Base-by-base conservation (phyloP, 2,329 filamentous ascomycete species). In the Monosporascus sp. region DNA sequence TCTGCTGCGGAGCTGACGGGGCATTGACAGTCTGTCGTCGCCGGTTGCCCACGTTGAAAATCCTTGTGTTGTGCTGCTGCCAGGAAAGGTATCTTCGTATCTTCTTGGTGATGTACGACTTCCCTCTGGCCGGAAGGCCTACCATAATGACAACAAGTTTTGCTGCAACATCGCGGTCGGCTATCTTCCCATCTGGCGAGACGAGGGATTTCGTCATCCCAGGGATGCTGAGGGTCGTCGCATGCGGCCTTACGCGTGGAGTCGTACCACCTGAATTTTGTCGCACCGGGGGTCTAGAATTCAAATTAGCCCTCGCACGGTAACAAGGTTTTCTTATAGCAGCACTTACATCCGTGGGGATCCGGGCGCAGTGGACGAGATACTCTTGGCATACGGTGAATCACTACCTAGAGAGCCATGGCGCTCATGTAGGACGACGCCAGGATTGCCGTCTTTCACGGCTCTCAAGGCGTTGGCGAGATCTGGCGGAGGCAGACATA, bases 61-160 rank as follows among this genome's bases (percentile, higher is more conserved):
- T 97, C 60, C 81, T 83, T 14, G 92, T 94, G 65, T 96, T 90
- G 72, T 99, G 93, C 67, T 99, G 94, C 65, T 97, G 85, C 94
- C 94, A 99, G 48, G 95, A 93, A 49, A 99, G 76, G 68, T 97
- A 99, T 56, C 94, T 83, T 54, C 94, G 89, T 57, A 99, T 82
- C 75, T 99, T 99, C 78, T 97, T 97, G 56, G 94, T 97, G 65
- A 99, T 96, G 73, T 99, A 99, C 51, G 92, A 97, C 75, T 99
- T 99, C 68, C 94, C 94, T 64, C 94, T 81, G 9, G 94, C 94
- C 3, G 94, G 94, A 63, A 99, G 75, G 58, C 94, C 94, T 55
- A 99, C 94, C 94, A 99, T 99, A 69, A 99, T 85, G 64, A 99
- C 96, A 67, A 97, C 90, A 57, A 99, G 79, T 77, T 99, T 99